phyloP scores from a whole-genome alignment of 768 basidiomycete species.

The Cystobasidiopsis lactophilus region DNA sequence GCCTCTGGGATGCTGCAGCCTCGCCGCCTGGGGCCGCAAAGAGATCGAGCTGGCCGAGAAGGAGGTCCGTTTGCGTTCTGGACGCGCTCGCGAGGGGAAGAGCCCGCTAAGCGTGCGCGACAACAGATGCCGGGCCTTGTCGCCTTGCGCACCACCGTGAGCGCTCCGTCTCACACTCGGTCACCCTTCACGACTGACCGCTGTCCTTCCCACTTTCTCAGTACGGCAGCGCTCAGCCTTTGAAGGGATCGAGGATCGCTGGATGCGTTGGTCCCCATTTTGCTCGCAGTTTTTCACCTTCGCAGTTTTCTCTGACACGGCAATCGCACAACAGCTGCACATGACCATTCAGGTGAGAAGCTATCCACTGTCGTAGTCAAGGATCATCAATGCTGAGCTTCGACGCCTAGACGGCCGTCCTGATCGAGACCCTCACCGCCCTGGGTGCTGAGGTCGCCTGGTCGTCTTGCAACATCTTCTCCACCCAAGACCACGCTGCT shows the following conservation, averaged over 20 bases:
- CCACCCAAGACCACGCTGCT: constrained; percentile 97
- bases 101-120: constrained; percentile 20
- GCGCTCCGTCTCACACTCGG: constrained; percentile 9
- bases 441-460: constrained; percentile 95
- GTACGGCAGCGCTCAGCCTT: constrained; percentile 59
- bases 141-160: constrained; percentile 68
- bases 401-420: constrained; percentile 47
- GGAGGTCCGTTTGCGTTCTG: constrained; percentile 30
- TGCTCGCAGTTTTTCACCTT: constrained; percentile 11
- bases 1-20: constrained; percentile 31
- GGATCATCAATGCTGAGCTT: neutral
- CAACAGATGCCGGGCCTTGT: constrained; percentile 92
- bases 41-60: constrained; percentile 94
- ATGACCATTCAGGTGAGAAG: constrained; percentile 69
- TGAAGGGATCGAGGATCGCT: constrained; percentile 85
- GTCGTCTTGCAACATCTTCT: constrained; percentile 88
- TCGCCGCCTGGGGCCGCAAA: constrained; percentile 98
- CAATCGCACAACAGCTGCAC: constrained; percentile 11
- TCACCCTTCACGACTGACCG: neutral
- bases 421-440: constrained; percentile 89
- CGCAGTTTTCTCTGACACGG: neutral
- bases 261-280: constrained; percentile 91
- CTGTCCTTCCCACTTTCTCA: constrained; percentile 23
- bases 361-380: too few relatives aligned
- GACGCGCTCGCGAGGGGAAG: constrained; percentile 7